These are phyloP conservation scores for Fonsecaea multimorphosa DNA, from an alignment of 2,329 filamentous ascomycete species.

Conservation along the genomic window DNA sequence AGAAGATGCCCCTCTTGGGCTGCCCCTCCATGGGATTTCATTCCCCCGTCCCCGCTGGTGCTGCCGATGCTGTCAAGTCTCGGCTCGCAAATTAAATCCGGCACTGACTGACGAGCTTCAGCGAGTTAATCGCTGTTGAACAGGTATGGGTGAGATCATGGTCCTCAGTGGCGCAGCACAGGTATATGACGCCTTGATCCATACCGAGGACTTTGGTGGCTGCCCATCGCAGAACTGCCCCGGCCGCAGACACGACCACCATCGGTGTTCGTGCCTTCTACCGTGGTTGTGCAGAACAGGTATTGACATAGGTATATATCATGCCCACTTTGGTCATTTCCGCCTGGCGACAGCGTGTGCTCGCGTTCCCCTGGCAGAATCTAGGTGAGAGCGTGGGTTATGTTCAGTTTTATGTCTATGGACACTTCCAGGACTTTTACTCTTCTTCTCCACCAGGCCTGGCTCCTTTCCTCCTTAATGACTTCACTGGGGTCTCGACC, in stretches of 20 bases:
- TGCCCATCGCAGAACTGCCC: not conserved
- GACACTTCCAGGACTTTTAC: not conserved
- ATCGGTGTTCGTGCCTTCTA: not conserved
- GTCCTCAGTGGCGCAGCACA: not conserved
- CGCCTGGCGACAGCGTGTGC: not conserved
- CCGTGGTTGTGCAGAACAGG: not conserved
- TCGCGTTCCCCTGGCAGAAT: not conserved
- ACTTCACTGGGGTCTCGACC: slow-evolving; percentile 39
- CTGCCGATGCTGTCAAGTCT: not conserved
- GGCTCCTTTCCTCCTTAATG: slow-evolving; percentile 13
- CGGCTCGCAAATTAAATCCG: not conserved
- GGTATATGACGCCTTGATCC: not conserved
- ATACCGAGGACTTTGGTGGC: not conserved
- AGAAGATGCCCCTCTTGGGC: not conserved
- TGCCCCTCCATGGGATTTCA: not conserved
- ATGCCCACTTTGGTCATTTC: not conserved
- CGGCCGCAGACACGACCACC: not conserved
- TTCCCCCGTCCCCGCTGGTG: not conserved
- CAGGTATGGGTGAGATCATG: no score
- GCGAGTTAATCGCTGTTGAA: no score
- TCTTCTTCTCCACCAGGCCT: not conserved
- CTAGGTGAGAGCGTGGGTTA: not conserved
- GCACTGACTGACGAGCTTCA: not conserved
- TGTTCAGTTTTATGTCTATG: not conserved
- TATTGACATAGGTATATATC: not conserved